Base-by-base conservation (phyloP, 2,329 filamentous ascomycete species). In the Paradendryphiella salina region DNA sequence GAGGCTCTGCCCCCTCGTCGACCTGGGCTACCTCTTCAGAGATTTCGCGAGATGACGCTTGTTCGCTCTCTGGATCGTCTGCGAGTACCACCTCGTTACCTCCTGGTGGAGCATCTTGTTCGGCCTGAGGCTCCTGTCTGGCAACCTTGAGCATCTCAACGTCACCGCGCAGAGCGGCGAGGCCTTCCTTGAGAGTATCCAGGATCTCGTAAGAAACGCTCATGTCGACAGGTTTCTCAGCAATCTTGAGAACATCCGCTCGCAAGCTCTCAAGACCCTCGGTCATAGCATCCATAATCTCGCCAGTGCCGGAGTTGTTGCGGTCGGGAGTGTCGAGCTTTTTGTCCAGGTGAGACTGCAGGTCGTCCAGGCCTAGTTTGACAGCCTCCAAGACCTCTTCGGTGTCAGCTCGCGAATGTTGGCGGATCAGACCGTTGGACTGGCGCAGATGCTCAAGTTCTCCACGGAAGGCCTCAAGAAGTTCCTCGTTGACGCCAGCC, bases 181-280 rank as follows among this genome's bases (percentile, higher is more conserved):
- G 78, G 0, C 91, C 92, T n/a, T 85, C 82, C 69, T 88, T 95
- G 48, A 97, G 80, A 0, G 89, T 90, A 52, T 96, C 89, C 1
- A 96, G 79, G 44, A 96, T 92, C 73, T 96, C 91, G 58, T 96
- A 89, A 52, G 89, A 93, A 50, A 90, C 86, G 0, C 88, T 92
- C 72, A 93, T 81, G 63, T 96, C 91, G 0, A 84, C 78, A 4
- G 91, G 89, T 74, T 90, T 94, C 67, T 93, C 86, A 17, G 85
- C 79, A 13, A 94, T 80, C 65, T 86, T 86, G 57, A 82, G 78
- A 41, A 96, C 82, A 60, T 96, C 92, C 13, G 83, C 80, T 4
- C 90, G 83, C 28, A 96, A 80, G 35, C 82, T 83, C 53, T 89
- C 88, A 31, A 96, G 80, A 1, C 91, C 90, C 39, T 86, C 82